Conservation (phyloP, 225 moss, liverwort and hornwort genomes). For the Pseudisothecium myosuroides region DNA sequence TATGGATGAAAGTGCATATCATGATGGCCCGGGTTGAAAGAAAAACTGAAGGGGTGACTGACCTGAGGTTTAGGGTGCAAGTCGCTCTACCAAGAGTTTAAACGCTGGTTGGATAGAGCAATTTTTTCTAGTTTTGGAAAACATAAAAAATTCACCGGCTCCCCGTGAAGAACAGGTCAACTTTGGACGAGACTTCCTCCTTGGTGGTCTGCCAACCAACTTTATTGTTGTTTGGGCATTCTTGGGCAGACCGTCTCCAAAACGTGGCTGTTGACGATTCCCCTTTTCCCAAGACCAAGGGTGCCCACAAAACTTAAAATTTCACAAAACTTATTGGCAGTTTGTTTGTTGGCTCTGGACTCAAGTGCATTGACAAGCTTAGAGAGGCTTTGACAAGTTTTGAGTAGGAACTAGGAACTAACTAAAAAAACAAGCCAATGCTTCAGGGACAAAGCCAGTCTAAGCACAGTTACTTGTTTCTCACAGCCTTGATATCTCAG, state of each 20-base stretch:
- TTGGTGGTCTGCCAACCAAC: neutral
- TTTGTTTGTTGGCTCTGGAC: neutral
- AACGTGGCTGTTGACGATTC: neutral
- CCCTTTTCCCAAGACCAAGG: neutral
- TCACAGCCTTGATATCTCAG: neutral
- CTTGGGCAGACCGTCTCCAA: neutral
- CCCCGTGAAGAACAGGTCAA: neutral
- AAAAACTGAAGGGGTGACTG: neutral
- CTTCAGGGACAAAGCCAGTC: neutral
- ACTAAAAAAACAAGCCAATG: neutral
- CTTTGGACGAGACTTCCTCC: neutral
- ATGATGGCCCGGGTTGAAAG: too few species aligned
- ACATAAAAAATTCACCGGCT: neutral
- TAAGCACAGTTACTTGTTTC: neutral
- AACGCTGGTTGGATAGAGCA: too few species aligned
- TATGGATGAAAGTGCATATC: neutral
- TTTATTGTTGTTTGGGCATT: neutral
- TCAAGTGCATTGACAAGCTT: neutral
- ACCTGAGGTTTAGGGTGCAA: neutral
- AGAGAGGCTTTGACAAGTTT: neutral
- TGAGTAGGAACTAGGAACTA: neutral
- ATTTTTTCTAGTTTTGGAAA: neutral
- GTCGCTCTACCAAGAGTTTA: neutral
- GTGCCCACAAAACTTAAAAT: neutral
- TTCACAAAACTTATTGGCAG: neutral